Evolutionary conservation across 331 rosid genomes (phyloP), one percentile per base, ranked within the genome.

Genomic region (Acacia pycnantha): DNA sequence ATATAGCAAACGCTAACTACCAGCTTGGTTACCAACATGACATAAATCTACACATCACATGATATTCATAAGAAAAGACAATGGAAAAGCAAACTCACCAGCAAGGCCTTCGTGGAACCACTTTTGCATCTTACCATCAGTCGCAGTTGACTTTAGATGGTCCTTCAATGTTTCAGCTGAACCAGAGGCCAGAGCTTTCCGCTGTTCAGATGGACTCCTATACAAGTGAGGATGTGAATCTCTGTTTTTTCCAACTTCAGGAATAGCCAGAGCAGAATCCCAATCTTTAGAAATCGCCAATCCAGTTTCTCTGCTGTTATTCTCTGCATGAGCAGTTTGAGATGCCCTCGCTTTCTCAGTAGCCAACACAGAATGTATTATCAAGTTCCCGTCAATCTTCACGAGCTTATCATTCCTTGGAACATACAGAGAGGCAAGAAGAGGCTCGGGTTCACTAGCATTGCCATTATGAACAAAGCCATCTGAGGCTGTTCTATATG

Each of bases 61-160:
- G 62, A 48, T 88, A 84, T 15, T 80, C 26, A 69, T 40, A 10
- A 77, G 18, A 68, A 71, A 24, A 29, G 40, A 46, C 81, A 79
- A 22, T 72, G 24, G 29, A 44, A 46, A 82, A 13, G 75, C 73
- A 77, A 27, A 76, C 47, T 77, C 87, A 94, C 98, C 98, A 86
- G 97, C 97, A 86, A 96, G 85, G 22, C 97, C 99, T 87, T 96
- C 99, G 13, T 88, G 97, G 85, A 96, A 93, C 99, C 99, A 96
- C 91, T 93, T 98, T 64, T 94, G 98, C 82, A 94, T 91, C 83
- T 81, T 94, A 74, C 99, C 99, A 90, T 96, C 97, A 74, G 91
- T 87, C 33, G 87, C 87, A 29, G 90, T 75, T 73, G 97, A 86
- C 82, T 91, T 93, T 73, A 82, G 70, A 71, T 80, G 90, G 84